A percentile compares a stretch with the other conserved stretches of the same genome.
Evolutionary conservation across 2,329 filamentous ascomycete genomes (phyloP).

Genomic region (Trichophyton rubrum): DNA sequence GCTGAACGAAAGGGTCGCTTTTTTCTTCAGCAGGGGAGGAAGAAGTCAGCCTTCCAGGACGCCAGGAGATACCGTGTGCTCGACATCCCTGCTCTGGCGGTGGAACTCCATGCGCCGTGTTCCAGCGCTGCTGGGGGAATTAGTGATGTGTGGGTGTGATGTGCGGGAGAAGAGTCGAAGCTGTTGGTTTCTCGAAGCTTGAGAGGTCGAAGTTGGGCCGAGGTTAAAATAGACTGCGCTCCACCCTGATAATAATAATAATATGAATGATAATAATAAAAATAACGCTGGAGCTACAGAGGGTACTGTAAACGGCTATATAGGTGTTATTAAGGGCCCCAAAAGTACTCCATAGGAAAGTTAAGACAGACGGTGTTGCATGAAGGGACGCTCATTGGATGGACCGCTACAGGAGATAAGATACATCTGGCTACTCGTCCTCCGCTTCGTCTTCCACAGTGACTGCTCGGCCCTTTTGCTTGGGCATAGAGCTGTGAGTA

Average conservation of each 20-base stretch:
- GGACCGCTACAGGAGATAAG: neutral
- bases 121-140: neutral
- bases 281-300: too few relatives aligned
- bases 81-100: neutral
- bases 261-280: too few relatives aligned
- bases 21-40: neutral
- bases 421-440: neutral
- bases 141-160: neutral
- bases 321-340: neutral
- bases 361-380: neutral
- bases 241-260: neutral
- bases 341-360: neutral
- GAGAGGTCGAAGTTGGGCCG: neutral
- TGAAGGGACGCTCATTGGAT: too few relatives aligned
- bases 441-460: constrained; percentile 14
- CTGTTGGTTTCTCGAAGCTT: neutral
- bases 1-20: neutral
- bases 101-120: neutral
- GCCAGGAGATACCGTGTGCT: neutral
- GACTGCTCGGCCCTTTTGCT: constrained; percentile 13
- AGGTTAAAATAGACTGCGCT: neutral
- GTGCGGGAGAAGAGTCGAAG: neutral
- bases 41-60: neutral
- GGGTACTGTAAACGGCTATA: neutral
- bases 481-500: neutral